Evolutionary conservation across 2,329 filamentous ascomycete genomes (phyloP).

Genomic region (Botrytis porri): DNA sequence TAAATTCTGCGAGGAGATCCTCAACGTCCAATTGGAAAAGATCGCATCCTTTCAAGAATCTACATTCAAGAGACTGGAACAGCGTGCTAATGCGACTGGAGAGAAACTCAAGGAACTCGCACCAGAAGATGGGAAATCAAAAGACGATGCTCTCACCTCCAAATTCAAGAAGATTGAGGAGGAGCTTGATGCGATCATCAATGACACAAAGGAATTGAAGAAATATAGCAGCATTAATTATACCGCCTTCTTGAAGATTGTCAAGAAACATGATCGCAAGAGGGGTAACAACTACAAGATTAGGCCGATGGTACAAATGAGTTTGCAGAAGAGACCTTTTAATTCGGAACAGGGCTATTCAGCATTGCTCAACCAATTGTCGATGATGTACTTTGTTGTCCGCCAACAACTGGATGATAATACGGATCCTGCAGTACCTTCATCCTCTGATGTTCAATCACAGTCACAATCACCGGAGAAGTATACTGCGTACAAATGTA

Average conservation of each 20-base stretch:
- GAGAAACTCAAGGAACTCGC: conserved; percentile 77
- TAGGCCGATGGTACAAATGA: conserved; percentile 85
- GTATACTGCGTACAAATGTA: conserved; percentile 86
- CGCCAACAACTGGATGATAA: conserved; percentile 73
- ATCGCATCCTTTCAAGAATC: conserved; percentile 85
- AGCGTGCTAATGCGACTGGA: conserved; percentile 54
- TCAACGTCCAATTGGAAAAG: conserved; percentile 93
- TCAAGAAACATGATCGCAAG: conserved; percentile 98
- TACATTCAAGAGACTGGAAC: conserved; percentile 59
- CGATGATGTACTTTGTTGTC: conserved; percentile 93
- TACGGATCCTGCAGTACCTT: conserved; percentile 41
- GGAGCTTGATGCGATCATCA: conserved; percentile 84
- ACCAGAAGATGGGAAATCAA: conserved; percentile 55
- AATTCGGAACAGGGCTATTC: conserved; percentile 89
- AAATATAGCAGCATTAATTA: conserved; percentile 97
- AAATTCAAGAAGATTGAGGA: conserved; percentile 67
- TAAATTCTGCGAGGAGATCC: conserved; percentile 88
- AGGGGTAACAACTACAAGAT: conserved; percentile 83
- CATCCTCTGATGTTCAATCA: conserved; percentile 43
- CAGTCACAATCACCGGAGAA: conserved; percentile 64
- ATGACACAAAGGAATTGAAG: conserved; percentile 88
- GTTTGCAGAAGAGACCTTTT: conserved; percentile 83
- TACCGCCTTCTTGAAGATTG: conserved; percentile 95
- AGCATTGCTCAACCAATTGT: conserved; percentile 84
- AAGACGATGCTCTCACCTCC: conserved; percentile 48